A percentile compares a stretch with the other conserved stretches of the same genome.
Conservation (phyloP, 352 stramenopile genomes). For the Blastocystis sp. region DNA sequence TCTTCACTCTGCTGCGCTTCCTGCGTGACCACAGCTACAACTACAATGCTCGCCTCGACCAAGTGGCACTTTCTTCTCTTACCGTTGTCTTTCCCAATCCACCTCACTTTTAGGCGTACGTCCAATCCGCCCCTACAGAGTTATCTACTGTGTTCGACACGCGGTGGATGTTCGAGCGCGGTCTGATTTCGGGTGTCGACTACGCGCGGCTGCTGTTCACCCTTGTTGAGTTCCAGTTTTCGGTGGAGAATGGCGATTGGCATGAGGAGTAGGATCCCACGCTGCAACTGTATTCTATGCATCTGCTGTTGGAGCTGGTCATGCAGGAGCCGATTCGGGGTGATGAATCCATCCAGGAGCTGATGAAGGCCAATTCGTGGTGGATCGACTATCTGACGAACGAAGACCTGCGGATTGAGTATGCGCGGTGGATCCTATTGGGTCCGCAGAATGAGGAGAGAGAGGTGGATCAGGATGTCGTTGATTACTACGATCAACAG, state of each 20-base stretch:
- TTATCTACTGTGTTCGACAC: not conserved
- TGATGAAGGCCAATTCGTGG: not conserved
- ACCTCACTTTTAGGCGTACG: not conserved
- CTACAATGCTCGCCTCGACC: not conserved
- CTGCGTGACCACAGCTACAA: not conserved
- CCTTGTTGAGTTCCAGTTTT: not conserved
- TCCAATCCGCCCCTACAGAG: not conserved
- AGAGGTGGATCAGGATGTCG: not conserved
- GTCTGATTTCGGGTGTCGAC: not conserved
- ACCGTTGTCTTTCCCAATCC: not conserved
- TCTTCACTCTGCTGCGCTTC: not conserved
- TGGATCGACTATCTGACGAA: not conserved
- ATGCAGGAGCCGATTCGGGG: not conserved
- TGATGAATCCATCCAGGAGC: not conserved
- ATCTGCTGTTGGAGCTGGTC: not conserved
- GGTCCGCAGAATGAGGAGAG: not conserved
- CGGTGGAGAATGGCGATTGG: not conserved
- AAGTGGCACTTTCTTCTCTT: not conserved
- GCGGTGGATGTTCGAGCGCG: not conserved
- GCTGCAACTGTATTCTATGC: not conserved
- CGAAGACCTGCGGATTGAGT: not conserved
- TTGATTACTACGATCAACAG: not conserved
- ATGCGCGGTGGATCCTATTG: not conserved
- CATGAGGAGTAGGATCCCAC: not conserved
- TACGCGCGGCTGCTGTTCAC: not conserved